Evolutionary conservation across 768 basidiomycete genomes (phyloP).

Genomic region (Tubosaeta sp.): DNA sequence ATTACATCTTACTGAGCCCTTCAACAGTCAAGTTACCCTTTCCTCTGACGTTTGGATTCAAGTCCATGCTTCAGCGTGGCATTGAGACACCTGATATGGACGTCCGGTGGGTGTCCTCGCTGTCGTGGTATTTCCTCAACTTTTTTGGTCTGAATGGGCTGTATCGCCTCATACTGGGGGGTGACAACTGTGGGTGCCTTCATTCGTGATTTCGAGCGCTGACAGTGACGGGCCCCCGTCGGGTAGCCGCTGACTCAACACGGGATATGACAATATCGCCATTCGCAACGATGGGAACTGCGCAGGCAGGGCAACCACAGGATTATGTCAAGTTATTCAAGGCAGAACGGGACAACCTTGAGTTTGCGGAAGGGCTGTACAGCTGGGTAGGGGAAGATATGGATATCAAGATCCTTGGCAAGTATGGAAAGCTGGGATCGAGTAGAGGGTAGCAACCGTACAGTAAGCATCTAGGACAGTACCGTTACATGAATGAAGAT

Average conservation of each 20-base stretch:
- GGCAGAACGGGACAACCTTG: slow-evolving; percentile 87
- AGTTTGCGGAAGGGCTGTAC: slow-evolving; percentile 85
- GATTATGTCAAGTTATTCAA: slow-evolving; percentile 90
- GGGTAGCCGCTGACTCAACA: slow-evolving; percentile 71
- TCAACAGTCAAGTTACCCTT: slow-evolving; percentile 88
- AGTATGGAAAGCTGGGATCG: slow-evolving; percentile 61
- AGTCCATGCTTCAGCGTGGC: slow-evolving; percentile 95
- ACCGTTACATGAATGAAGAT: slow-evolving; percentile 25
- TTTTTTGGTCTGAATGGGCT: slow-evolving; percentile 96
- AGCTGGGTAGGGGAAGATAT: slow-evolving; percentile 79
- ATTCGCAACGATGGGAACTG: slow-evolving; percentile 51
- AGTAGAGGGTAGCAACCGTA: slow-evolving; percentile 19
- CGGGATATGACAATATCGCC: slow-evolving; percentile 70
- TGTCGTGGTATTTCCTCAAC: slow-evolving; percentile 99
- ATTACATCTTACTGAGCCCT: background rate
- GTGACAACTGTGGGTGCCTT: slow-evolving; percentile 70
- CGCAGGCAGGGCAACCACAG: slow-evolving; percentile 57
- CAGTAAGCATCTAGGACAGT: slow-evolving; percentile 21
- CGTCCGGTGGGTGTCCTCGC: slow-evolving; percentile 97
- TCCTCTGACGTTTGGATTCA: slow-evolving; percentile 94
- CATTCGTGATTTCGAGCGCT: slow-evolving; percentile 5
- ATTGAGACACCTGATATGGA: slow-evolving; percentile 96
- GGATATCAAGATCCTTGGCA: slow-evolving; percentile 71
- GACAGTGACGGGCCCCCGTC: slow-evolving; percentile 13
- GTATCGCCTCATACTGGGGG: slow-evolving; percentile 89